Base-by-base conservation (phyloP, 2,329 filamentous ascomycete genomes). In the Cladophialophora immunda region DNA sequence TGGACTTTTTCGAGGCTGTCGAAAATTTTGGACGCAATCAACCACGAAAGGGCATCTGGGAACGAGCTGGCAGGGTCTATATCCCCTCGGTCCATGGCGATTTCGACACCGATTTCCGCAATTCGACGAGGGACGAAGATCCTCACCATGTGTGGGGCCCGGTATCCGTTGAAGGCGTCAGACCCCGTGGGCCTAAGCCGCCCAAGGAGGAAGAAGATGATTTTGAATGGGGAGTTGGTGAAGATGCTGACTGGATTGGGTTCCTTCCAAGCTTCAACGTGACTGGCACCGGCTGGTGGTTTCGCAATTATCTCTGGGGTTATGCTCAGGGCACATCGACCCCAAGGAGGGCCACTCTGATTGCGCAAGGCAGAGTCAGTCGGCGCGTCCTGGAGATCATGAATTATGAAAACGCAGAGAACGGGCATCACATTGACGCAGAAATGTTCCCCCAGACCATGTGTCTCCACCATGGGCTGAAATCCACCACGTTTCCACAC, bases 261-360 rank as follows among this genome's bases (percentile, higher is more conserved):
- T 87, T 94, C 70, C 88, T 90, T 34, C 92, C 92, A n/a, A 90
- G 94, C 68, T 93, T 94, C 80, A 89, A 94, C 74, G 89, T 90
- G 0, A 82, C 87, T 50, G 84, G 86, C 72, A 93, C 90, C 60
- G 89, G 88, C 72, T 94, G 92, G 91, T 82, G 83, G 29, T 80
- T 81, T 53, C 70, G 72, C 15, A 71, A 76, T 38, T 74, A 75
- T 32, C 61, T 77, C 50, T 75, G 69, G 70, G 80, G 84, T 66
- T 81, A 81, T 65, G 68, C 70, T 58, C 76, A 81, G 55, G 77
- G 83, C 25, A 79, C 79, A 3, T 83, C 88, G 53, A 85, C 91
- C 0, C 90, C 91, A 13, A 88, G 91, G 62, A 87, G 92, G 66
- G 88, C 89, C 11, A 91, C 91, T n/a, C 91, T 94, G 73, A 89